These are phyloP conservation scores for Saccharomycopsis selenospora DNA, from an alignment of 805 yeast species.

Conservation along the genomic window DNA sequence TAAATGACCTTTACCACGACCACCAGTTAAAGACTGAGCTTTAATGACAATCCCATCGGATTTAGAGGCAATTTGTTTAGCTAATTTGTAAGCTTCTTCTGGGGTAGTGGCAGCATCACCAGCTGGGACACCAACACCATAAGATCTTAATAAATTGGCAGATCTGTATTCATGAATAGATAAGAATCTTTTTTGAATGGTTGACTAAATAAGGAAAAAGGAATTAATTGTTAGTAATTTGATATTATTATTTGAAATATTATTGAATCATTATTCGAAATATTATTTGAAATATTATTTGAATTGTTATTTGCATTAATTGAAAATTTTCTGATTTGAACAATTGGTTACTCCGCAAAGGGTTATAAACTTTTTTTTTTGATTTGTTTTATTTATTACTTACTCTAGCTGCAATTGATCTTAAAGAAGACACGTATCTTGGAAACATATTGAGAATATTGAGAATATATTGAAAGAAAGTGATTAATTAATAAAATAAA, in stretches of 20 bases:
- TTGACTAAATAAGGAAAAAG: too few relatives aligned
- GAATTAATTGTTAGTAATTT: too few relatives aligned
- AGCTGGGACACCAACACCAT: constrained; percentile 84
- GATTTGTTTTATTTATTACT: too few relatives aligned
- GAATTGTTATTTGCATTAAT: too few relatives aligned
- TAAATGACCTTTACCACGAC: constrained; percentile 98
- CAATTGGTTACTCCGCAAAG: too few relatives aligned
- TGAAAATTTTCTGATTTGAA: too few relatives aligned
- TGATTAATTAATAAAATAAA: neutral
- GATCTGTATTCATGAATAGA: constrained; percentile 96
- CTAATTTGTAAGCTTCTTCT: constrained; percentile 78
- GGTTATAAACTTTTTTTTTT: too few relatives aligned
- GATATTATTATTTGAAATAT: too few relatives aligned
- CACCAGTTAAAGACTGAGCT: constrained; percentile 99
- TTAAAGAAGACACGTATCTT: constrained; percentile 1
- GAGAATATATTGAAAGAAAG: neutral
- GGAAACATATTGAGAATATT: neutral
- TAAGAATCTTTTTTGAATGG: constrained; percentile 50
- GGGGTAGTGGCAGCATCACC: constrained; percentile 91
- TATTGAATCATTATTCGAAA: too few relatives aligned
- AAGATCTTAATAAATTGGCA: constrained; percentile 72
- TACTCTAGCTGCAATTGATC: neutral
- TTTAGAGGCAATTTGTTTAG: constrained; percentile 52
- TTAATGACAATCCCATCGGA: constrained; percentile 85
- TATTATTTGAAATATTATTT: too few relatives aligned